Evolutionary conservation across 2,329 filamentous ascomycete species (phyloP), one percentile per base, ranked within the genome.

Genomic region (Saccharata proteae): DNA sequence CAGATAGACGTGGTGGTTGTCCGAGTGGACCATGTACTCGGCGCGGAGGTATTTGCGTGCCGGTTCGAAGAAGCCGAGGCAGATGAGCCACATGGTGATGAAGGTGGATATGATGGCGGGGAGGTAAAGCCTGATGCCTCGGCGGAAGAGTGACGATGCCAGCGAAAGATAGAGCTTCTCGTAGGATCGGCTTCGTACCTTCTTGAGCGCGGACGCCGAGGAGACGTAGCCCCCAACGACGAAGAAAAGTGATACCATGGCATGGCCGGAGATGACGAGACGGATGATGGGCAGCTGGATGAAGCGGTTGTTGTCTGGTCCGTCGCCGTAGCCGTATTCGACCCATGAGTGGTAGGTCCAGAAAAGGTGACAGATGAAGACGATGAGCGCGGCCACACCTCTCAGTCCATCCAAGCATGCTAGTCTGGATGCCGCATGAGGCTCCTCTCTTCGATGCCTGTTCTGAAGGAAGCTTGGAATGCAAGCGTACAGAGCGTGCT

Each of bases 161-260:
- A 63, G 42, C 4, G 45, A 45, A n/a, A 48, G 48, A 32, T 59
- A 57, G 3, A 57, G 50, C 11, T 47, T 49, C 37, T 49, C 20
- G 52, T 53, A 32, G 60, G 57, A 19, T 49, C 44, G 37, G 53
- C 59, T 31, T 59, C 38, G 3, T 55, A 55, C 34, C 57, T 58
- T 34, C 56, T 55, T 16, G 11, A 33, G 25, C 4, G 31, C 24
- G 24, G 22, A 16, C 12, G 30, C 5, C 6, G 58, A 61, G 27
- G 64, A 47, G n/a, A 61, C 59, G 35, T 64, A 65, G 30, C 61
- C 61, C 6, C 59, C 63, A 16, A 65, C 55, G 19, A 64, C 54
- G 40, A 65, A 65, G 45, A 65, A 64, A 21, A 64, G 57, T 26
- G 54, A 51, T 10, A 64, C 60, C 59, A 61, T 61, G 37, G 62